These are phyloP conservation scores for Boletus eberwhitei DNA, from an alignment of 768 basidiomycete genomes.

Conservation along the genomic window DNA sequence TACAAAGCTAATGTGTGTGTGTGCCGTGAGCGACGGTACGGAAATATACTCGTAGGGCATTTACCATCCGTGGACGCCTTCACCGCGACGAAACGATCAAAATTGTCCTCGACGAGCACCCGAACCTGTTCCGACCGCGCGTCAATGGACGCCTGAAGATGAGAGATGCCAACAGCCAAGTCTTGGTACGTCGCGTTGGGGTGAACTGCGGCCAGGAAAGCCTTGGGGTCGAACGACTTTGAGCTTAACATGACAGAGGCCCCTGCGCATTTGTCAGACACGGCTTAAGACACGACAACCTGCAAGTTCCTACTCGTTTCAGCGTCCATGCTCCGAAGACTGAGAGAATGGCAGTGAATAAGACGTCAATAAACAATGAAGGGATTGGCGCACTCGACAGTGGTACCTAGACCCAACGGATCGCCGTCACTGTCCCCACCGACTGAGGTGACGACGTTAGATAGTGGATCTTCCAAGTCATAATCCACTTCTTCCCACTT, in stretches of 20 bases:
- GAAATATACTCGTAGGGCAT: constrained; percentile 18
- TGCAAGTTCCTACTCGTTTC: constrained; percentile 57
- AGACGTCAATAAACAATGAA: neutral
- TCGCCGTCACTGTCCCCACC: constrained; percentile 65
- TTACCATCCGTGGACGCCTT: constrained; percentile 94
- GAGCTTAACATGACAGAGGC: constrained; percentile 81
- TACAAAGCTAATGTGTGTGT: constrained; percentile 59
- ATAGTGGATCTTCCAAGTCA: constrained; percentile 74
- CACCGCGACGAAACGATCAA: constrained; percentile 95
- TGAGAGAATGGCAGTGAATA: constrained; percentile 24
- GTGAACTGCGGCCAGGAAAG: constrained; percentile 86
- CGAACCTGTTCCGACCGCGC: constrained; percentile 91
- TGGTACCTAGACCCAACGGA: constrained; percentile 72
- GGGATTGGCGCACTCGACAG: constrained; percentile 48
- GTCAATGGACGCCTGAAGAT: constrained; percentile 78
- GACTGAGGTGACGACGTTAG: constrained; percentile 60
- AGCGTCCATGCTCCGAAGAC: constrained; percentile 65
- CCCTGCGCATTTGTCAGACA: constrained; percentile 42
- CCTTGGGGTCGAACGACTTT: constrained; percentile 95
- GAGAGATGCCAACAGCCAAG: constrained; percentile 70
- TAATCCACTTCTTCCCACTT: constrained; percentile 91
- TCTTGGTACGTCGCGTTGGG: constrained; percentile 96
- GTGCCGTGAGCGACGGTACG: neutral
- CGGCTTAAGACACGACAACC: constrained; percentile 1
- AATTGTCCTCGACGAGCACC: constrained; percentile 94